Conservation (phyloP, 1,139 yeast species). For the Trichomonascaceae sp. region DNA sequence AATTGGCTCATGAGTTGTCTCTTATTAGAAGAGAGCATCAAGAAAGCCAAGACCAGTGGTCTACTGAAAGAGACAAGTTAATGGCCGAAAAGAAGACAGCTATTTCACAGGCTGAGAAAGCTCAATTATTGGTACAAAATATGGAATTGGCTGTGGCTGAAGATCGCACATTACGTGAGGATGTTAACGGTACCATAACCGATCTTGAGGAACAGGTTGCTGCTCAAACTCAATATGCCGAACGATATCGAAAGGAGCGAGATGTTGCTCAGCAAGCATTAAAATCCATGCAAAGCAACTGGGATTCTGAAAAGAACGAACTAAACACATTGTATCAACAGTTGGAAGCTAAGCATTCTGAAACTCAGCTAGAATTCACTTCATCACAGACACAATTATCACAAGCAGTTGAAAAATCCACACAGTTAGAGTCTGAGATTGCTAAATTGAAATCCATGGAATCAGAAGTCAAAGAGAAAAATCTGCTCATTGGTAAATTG, state of each 20-base stretch:
- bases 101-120: constrained; percentile 31
- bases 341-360: neutral
- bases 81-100: constrained; percentile 20
- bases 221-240: constrained; percentile 25
- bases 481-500: constrained; percentile 74
- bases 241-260: constrained; percentile 22
- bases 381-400: constrained; percentile 18
- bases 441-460: constrained; percentile 36
- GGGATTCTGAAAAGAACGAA: constrained; percentile 17
- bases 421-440: constrained; percentile 23
- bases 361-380: constrained; percentile 22
- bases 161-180: constrained; percentile 27
- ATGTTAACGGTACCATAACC: constrained; percentile 35
- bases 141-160: constrained; percentile 32
- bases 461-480: constrained; percentile 62
- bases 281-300: constrained; percentile 17
- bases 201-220: constrained; percentile 42
- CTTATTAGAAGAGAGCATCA: constrained; percentile 44
- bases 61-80: constrained; percentile 40
- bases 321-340: constrained; percentile 14
- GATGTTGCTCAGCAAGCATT: constrained; percentile 17
- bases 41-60: constrained; percentile 37
- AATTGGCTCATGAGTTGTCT: constrained; percentile 47
- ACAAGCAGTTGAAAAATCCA: constrained; percentile 14
- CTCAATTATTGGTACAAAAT: constrained; percentile 38